A percentile compares a stretch with the other conserved stretches of the same genome.
Conservation (phyloP, 2,329 filamentous ascomycete species). For the Ploettnerulaceae sp. region DNA sequence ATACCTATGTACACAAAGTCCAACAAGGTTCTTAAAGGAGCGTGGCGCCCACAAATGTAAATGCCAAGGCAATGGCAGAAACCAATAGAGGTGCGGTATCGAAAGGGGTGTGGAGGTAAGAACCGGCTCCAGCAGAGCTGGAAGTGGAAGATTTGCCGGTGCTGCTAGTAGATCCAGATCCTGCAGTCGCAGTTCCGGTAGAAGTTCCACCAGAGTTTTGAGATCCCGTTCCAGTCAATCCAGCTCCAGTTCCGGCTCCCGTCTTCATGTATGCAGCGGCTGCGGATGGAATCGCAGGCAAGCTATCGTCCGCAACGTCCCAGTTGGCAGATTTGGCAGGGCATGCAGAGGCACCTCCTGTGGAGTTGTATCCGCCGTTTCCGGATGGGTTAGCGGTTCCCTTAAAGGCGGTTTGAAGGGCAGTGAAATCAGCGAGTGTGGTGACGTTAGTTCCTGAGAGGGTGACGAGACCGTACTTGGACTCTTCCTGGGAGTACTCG, state of each 20-base stretch:
- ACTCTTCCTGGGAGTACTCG: conserved; percentile 81
- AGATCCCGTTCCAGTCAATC: conserved; percentile 34
- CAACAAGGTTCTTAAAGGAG: conserved; percentile 16
- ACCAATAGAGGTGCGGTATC: conserved; percentile 20
- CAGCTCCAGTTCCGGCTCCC: conserved; percentile 44
- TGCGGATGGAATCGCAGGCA: conserved; percentile 45
- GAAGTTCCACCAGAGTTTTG: conserved; percentile 30
- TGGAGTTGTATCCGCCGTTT: conserved; percentile 40
- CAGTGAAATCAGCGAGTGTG: conserved; percentile 43
- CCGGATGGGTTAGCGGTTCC: conserved; percentile 43
- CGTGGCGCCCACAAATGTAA: conserved; percentile 23
- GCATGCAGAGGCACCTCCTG: conserved; percentile 37
- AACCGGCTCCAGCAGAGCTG: conserved; percentile 14
- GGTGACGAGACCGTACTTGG: conserved; percentile 58
- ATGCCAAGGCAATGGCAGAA: conserved; percentile 16
- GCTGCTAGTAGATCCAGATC: conserved; percentile 26
- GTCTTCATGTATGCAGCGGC: conserved; percentile 40
- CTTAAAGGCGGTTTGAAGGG: conserved; percentile 42
- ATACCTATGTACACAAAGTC: conserved; percentile 6
- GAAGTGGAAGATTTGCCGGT: conserved; percentile 12
- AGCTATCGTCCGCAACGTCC: conserved; percentile 42
- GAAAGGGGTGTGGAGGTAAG: conserved; percentile 11
- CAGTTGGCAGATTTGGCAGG: conserved; percentile 43
- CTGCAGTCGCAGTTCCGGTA: conserved; percentile 28
- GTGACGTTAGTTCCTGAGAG: conserved; percentile 35